A percentile compares a stretch with the other conserved stretches of the same genome.
Conservation (phyloP, 1,284 basidiomycete species). For the Tylopilus sp. region DNA sequence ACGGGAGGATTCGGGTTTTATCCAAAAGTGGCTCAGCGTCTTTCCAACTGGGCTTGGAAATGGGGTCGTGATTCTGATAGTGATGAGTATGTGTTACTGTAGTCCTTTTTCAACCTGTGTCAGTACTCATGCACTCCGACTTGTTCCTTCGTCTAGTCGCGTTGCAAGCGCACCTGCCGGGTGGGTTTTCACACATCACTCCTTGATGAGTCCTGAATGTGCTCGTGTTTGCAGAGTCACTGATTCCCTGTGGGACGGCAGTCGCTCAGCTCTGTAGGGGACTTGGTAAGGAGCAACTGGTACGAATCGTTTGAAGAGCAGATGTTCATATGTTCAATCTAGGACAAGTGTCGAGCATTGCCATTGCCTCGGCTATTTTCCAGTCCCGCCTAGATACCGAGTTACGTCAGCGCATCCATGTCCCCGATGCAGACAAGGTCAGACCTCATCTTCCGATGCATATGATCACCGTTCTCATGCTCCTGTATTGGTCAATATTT, state of each 20-base stretch:
- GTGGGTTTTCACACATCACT: constrained; percentile 8
- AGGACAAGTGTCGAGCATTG: constrained; percentile 30
- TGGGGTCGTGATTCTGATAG: constrained; percentile 22
- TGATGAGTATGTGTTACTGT: constrained; percentile 13
- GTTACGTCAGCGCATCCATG: constrained; percentile 18
- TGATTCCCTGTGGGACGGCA: constrained; percentile 17
- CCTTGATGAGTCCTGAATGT: not conserved
- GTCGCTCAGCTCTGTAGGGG: constrained; percentile 19
- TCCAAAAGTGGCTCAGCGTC: constrained; percentile 28
- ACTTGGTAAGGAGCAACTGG: constrained; percentile 16
- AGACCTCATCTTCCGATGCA: not conserved
- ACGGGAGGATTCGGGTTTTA: constrained; percentile 14
- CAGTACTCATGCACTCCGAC: not conserved
- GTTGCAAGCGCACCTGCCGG: constrained; percentile 24
- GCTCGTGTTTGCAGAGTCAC: constrained; percentile 5
- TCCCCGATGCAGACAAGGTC: constrained; percentile 26
- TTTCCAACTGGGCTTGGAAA: constrained; percentile 27
- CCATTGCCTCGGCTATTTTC: constrained; percentile 32
- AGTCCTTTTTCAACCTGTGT: no score
- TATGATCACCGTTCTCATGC: not conserved
- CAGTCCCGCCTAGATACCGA: constrained; percentile 34
- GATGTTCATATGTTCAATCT: not conserved
- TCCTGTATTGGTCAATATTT: not conserved
- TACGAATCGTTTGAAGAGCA: not conserved
- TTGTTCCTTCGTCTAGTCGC: constrained; percentile 16